Base-by-base conservation (phyloP, 805 yeast genomes). In the Wickerhamiella lipophila region DNA sequence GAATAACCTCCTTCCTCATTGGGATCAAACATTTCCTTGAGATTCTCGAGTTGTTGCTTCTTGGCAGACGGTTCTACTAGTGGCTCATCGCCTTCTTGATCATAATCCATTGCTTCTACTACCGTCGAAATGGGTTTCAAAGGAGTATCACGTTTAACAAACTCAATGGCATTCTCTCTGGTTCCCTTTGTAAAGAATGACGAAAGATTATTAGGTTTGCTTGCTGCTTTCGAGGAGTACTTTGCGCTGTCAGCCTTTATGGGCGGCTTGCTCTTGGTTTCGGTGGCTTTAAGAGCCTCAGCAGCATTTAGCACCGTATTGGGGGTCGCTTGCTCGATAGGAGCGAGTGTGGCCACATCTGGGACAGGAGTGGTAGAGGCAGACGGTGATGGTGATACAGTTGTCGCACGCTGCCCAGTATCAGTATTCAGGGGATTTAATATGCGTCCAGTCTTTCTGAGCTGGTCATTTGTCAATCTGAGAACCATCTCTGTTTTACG, bases 1-100 rank as follows among this genome's bases (percentile, higher is more conserved):
- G 23, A 2, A 13, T 40, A 18, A n/a, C 8, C 32, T 11, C 8
- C 5, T 5, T 16, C 11, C 11, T 32, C 38, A 16, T 7, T n/a
- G 4, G 18, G 21, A 9, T 32, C 38, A n/a, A 40, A 40, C 43
- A 40, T 40, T 3, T 21, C 43, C 43, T 40, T 40, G 30, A 40
- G 30, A 3, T 40, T 40, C 12, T 40, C 43, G 19, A 40, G 43
- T 15, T 40, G 43, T n/a, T 40, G 43, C 43, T 15, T 23, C 30
- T 40, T 40, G 18, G 29, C 19, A 3, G 43, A 40, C 7, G 30
- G 43, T 21, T 12, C 27, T 21, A 38, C 11, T 7, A n/a, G 27
- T 21, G 7, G 39, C 39, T 35, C 39, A 38, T 40, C 43, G 13
- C 12, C 43, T 9, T 4, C 15, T 15, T 22, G 21, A n/a, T 22